Base-by-base conservation (phyloP, 2,329 filamentous ascomycete species). In the Parastagonospora nodorum region DNA sequence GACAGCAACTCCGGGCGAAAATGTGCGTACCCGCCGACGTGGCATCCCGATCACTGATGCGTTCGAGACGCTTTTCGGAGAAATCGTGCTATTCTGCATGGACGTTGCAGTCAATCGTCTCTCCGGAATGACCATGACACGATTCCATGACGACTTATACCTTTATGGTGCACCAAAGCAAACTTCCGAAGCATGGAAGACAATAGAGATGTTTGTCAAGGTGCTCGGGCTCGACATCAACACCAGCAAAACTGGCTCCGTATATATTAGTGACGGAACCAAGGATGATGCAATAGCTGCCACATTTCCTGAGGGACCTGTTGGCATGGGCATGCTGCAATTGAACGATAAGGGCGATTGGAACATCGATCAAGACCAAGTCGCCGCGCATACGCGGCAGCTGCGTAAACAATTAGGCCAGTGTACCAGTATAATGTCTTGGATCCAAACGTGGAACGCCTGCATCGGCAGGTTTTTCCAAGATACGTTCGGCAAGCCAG, bases 121-220 rank as follows among this genome's bases (percentile, higher is more conserved):
- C 0, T 54, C 74, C 5, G 84, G 84, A 0, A 72, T 74, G 1
- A 74, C 78, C n/a, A 68, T 88, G 9, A 85, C 85, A 65, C 82
- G 86, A 10, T 75, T 87, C 32, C 80, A 87, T 44, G 86, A 88
- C 55, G 84, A 88, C 56, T 77, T 88, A 44, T 88, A 85, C 85
- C 84, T 88, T 64, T 88, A 85, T 84, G 79, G 81, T 8, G 76
- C 83, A 5, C 80, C 85, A 41, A 55, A 73, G 2, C 75, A 73
- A 2, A 82, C 81, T n/a, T 75, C 79, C 16, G 76, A 78, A 37
- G 85, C 83, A 0, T 90, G 86, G 87, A 64, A 78, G 14, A 76
- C 82, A 0, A 78, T 89, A 55, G 74, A 77, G 1, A 69, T 77
- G 1, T 89, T 88, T 55, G 73, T 78, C 2, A 61, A 69, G 1